phyloP scores from a whole-genome alignment of 2,329 filamentous ascomycete genomes.

The Sporothrix schenckii region DNA sequence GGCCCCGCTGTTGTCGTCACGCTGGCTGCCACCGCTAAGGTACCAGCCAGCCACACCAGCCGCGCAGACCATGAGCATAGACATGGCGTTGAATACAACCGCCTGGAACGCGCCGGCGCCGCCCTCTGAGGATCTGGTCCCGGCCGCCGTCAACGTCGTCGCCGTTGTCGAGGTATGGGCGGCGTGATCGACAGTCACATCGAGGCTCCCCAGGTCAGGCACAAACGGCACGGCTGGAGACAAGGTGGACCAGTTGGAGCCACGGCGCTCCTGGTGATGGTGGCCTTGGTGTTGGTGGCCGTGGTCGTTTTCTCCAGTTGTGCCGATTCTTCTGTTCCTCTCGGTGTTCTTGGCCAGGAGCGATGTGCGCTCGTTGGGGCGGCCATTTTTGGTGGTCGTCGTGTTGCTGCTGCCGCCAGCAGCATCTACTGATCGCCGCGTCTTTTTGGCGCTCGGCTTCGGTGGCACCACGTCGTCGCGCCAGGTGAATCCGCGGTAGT shows the following conservation, averaged over 20 bases:
- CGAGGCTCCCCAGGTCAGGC: slow-evolving; percentile 19
- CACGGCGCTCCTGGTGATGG: slow-evolving; percentile 50
- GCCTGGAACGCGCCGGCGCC: slow-evolving; percentile 56
- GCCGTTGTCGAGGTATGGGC: not conserved
- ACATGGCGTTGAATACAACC: slow-evolving; percentile 71
- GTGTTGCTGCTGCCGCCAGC: slow-evolving; percentile 38
- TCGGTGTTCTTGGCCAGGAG: slow-evolving; percentile 41
- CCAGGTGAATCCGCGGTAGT: slow-evolving; percentile 84
- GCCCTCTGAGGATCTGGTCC: slow-evolving; percentile 43
- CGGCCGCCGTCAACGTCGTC: not conserved
- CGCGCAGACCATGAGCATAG: slow-evolving; percentile 78
- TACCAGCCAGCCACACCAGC: slow-evolving; percentile 88
- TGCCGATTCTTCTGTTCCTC: slow-evolving; percentile 39
- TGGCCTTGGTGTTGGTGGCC: slow-evolving; percentile 46
- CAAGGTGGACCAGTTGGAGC: slow-evolving; percentile 64
- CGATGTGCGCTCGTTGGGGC: slow-evolving; percentile 55
- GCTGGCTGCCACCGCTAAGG: slow-evolving; percentile 59
- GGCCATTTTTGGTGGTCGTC: not conserved
- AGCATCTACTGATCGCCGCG: slow-evolving; percentile 24
- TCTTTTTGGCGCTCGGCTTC: slow-evolving; percentile 46
- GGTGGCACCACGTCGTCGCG: slow-evolving; percentile 55
- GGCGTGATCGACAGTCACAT: not conserved
- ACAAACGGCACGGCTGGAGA: slow-evolving; percentile 74
- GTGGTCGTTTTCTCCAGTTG: not conserved
- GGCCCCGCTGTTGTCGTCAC: slow-evolving; percentile 50